Base-by-base conservation (phyloP, 371 early-diverging fungal species). In the Hamiltosporidium tvaerminnensis region DNA sequence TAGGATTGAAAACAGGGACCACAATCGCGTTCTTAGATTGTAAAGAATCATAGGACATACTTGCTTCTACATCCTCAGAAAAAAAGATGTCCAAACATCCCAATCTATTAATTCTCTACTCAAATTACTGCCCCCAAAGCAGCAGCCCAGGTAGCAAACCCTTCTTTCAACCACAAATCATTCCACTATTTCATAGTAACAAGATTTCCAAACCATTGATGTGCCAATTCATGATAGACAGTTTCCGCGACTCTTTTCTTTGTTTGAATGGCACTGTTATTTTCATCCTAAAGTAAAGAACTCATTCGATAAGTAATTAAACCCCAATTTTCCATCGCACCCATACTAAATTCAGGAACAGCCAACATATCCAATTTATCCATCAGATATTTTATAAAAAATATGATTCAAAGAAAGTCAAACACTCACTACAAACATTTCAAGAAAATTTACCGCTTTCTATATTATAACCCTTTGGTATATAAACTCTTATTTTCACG, bases 151-250 rank as follows among this genome's bases (percentile, higher is more conserved):
- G 91, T 90, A 10, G 91, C 94, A 79, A 91, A 93, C 16, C 92
- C 92, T 78, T 93, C 94, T 78, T 91, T 91, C 41, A 93, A 82
- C 90, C 91, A 92, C 39, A 92, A 81, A 65, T 90, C 86, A 62
- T 81, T 81, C 92, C 90, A 91, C 89, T 87, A 89, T 65, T 79
- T 74, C 69, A 75, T 85, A n/a, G 89, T 89, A n/a, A 89, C 91
- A 54, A 91, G 76, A 76, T 93, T 91, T 31, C 94, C 94, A 76
- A 93, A 91, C 87, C 57, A 55, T 41, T 53, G n/a, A 76, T 90
- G 91, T 2, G 89, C 91, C 23, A 91, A 80, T 81, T 93, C 93
- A 74, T 92, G 94, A 53, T 85, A 83, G 1, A 91, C 87, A 34
- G 85, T 84, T 57, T 85, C 85, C 0, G 89, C 89, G 47, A 88